These are phyloP conservation scores for Blastomyces parvus DNA, from an alignment of 2,329 filamentous ascomycete genomes.

Conservation along the genomic window DNA sequence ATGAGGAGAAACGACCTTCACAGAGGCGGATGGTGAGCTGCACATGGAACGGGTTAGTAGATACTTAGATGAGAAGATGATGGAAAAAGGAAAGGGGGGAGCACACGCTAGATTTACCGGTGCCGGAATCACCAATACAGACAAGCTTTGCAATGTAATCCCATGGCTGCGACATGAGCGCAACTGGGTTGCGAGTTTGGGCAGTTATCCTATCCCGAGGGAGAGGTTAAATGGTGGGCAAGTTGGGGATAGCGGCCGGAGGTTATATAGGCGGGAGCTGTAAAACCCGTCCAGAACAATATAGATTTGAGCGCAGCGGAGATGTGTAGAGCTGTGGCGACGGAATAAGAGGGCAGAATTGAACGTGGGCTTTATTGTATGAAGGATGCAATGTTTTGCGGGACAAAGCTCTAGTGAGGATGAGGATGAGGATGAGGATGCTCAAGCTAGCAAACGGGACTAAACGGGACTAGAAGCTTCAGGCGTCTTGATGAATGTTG, in stretches of 20 bases:
- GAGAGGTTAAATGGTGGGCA: not conserved
- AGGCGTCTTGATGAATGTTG: too few species aligned
- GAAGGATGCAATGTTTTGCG: too few species aligned
- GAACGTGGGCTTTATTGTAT: not conserved
- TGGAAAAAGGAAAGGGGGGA: conserved; percentile 12
- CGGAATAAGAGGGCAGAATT: not conserved
- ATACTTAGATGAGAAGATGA: conserved; percentile 1
- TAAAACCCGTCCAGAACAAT: too few species aligned
- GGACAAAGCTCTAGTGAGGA: not conserved
- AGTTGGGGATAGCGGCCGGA: not conserved
- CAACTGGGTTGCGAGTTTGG: conserved; percentile 4
- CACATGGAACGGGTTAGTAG: conserved; percentile 8
- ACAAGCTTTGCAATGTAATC: conserved; percentile 99
- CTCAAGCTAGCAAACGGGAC: not conserved
- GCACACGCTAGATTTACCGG: conserved; percentile 72
- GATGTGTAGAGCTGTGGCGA: not conserved
- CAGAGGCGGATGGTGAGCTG: conserved; percentile 89
- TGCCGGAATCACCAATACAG: conserved; percentile 92
- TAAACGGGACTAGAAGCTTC: not conserved
- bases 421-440: not conserved
- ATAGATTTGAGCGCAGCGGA: not conserved
- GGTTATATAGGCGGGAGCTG: not conserved
- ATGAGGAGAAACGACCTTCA: conserved; percentile 86
- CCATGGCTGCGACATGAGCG: conserved; percentile 57
- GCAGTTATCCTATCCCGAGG: not conserved